These are phyloP conservation scores for Aureobasidium uvarum DNA, from an alignment of 2,329 filamentous ascomycete species.

Conservation along the genomic window DNA sequence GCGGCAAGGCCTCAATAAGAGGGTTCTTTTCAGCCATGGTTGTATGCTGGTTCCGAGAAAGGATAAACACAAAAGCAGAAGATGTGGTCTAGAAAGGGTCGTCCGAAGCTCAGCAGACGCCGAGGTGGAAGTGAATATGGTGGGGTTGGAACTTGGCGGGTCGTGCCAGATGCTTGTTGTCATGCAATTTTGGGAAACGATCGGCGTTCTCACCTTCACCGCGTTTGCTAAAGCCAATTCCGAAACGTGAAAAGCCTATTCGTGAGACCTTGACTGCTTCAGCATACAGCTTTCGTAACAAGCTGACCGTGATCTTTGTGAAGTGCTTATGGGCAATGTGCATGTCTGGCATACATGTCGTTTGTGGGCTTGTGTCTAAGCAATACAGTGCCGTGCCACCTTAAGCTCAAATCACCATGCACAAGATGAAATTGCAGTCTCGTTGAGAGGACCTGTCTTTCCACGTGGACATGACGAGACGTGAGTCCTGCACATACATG, in stretches of 20 bases:
- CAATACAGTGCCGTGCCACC: no score
- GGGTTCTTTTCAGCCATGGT: slow-evolving; percentile 44
- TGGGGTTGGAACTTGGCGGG: slow-evolving; percentile 13
- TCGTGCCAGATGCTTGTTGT: neutral
- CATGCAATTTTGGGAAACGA: neutral
- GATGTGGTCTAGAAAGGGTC: neutral
- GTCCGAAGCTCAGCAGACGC: slow-evolving; percentile 3
- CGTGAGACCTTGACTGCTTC: neutral
- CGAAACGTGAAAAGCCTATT: slow-evolving; percentile 2
- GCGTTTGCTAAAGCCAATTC: neutral
- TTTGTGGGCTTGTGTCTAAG: no score
- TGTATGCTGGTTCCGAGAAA: neutral
- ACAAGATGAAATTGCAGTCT: no score
- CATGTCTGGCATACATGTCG: no score
- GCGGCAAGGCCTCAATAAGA: slow-evolving; percentile 59
- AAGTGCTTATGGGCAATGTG: no score
- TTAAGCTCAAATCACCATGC: no score
- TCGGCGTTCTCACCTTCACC: neutral
- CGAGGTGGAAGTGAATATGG: slow-evolving; percentile 13
- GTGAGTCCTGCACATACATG: neutral
- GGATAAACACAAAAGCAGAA: neutral
- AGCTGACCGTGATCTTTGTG: neutral
- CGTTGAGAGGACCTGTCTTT: no score
- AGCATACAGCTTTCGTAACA: neutral
- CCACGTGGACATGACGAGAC: neutral